Conservation (phyloP, 768 basidiomycete species). For the Gloeostereum incarnatum region DNA sequence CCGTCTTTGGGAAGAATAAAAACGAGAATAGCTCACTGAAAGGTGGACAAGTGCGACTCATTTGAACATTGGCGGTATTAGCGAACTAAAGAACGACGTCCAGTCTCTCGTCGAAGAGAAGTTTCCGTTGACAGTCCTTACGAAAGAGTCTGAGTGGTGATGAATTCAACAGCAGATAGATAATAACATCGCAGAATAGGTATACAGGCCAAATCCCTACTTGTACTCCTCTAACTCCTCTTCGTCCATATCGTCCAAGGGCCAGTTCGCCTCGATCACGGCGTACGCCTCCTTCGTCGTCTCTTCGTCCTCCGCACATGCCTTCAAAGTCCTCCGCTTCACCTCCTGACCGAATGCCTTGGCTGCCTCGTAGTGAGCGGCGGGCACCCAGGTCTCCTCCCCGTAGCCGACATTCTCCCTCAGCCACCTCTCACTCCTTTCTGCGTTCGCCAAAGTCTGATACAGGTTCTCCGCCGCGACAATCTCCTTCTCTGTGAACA, state of each 20-base stretch:
- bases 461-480: slow-evolving; percentile 15
- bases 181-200: too few relatives aligned
- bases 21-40: too few relatives aligned
- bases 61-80: too few relatives aligned
- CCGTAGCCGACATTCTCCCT: slow-evolving; percentile 12
- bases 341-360: slow-evolving; percentile 14
- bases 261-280: slow-evolving; percentile 22
- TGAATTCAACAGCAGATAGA: too few relatives aligned
- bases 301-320: slow-evolving; percentile 8
- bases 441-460: slow-evolving; percentile 11
- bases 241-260: slow-evolving; percentile 30
- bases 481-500: slow-evolving; percentile 18
- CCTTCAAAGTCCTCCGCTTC: slow-evolving; percentile 13
- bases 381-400: slow-evolving; percentile 21
- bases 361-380: slow-evolving; percentile 18
- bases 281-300: slow-evolving; percentile 19
- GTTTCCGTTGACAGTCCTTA: too few relatives aligned
- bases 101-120: too few relatives aligned
- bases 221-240: too few relatives aligned
- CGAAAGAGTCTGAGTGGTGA: too few relatives aligned
- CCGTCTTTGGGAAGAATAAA: too few relatives aligned
- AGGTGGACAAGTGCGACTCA: too few relatives aligned
- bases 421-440: slow-evolving; percentile 10
- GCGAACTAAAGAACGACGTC: too few relatives aligned
- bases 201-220: too few relatives aligned